Base-by-base conservation (phyloP, 2,329 filamentous ascomycete species). In the Colletotrichum truncatum region DNA sequence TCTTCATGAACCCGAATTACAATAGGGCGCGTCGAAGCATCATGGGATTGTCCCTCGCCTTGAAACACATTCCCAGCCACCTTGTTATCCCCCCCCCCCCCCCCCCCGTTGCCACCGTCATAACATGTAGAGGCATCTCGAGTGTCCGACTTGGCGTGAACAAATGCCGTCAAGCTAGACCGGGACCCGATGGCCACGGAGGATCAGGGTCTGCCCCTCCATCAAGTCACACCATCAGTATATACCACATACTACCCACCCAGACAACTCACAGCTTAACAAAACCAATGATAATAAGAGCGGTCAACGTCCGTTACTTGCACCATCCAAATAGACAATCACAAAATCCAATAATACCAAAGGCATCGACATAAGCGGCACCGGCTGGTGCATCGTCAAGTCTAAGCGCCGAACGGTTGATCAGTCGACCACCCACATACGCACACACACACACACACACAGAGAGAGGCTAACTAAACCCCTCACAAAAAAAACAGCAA, bases 141-240 rank as follows among this genome's bases (percentile, higher is more conserved):
- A 10, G 46, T 4, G 39, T 2, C 39, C 18, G 39, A 21, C 18
- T 43, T 43, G 6, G n/a, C 49, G 32, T 10, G 32, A 9, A 21
- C 32, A 38, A 41, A 43, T 34, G 52, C 45, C 38, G 25, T 55
- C 52, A 34, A 26, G 38, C 52, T 39, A 55, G 45, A 39, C 8
- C 26, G 38, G 38, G 18, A 34, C 16, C 46, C 26, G 26, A 26
- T 16, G 38, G 52, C 18, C 12, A 11, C 18, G 25, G 41, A 46
- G 11, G 30, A 46, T 54, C 61, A 64, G 30, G 55, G 61, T 53
- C 61, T 7, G 26, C 56, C 55, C 61, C 38, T 60, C 25, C 55
- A n/a, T 14, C 61, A 26, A 45, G n/a, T 26, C 55, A 18, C 12
- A 21, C 12, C 41, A 30, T 10, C 28, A 4, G 5, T 18, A 26